Evolutionary conservation across 169 alveolate genomes (phyloP).

Genomic region (Toxoplasma gondii): DNA sequence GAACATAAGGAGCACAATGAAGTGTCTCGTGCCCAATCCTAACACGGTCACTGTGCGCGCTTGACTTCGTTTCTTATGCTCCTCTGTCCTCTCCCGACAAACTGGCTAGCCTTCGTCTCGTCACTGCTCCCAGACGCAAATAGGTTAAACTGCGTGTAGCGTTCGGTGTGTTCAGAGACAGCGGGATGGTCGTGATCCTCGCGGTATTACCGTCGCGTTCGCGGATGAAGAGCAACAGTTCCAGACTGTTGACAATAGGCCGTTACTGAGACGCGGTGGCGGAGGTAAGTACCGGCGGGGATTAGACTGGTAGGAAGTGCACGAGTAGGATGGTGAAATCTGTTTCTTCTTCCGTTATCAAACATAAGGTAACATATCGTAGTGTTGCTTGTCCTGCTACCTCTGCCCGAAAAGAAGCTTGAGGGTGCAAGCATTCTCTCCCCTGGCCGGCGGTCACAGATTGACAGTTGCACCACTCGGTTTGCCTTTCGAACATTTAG

Average conservation of each 20-base stretch:
- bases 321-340: too few relatives aligned
- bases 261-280: slow-evolving; percentile 42
- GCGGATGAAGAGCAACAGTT: slow-evolving; percentile 56
- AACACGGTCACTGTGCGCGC: too few relatives aligned
- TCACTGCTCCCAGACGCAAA: too few relatives aligned
- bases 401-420: neutral
- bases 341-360: neutral
- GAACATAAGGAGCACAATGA: too few relatives aligned
- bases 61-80: too few relatives aligned
- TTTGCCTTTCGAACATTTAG: too few relatives aligned
- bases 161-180: slow-evolving; percentile 31
- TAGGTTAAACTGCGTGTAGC: too few relatives aligned
- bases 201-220: slow-evolving; percentile 30
- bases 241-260: slow-evolving; percentile 58
- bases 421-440: neutral
- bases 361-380: neutral
- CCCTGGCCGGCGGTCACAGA: too few relatives aligned
- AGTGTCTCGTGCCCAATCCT: too few relatives aligned
- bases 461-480: too few relatives aligned
- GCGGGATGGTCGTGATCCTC: slow-evolving; percentile 52
- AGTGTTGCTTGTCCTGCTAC: neutral
- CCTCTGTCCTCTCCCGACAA: too few relatives aligned
- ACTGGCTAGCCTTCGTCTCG: too few relatives aligned
- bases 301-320: neutral
- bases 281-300: slow-evolving; percentile 47